Base-by-base conservation (phyloP, 768 basidiomycete species). In the Kwoniella pini region DNA sequence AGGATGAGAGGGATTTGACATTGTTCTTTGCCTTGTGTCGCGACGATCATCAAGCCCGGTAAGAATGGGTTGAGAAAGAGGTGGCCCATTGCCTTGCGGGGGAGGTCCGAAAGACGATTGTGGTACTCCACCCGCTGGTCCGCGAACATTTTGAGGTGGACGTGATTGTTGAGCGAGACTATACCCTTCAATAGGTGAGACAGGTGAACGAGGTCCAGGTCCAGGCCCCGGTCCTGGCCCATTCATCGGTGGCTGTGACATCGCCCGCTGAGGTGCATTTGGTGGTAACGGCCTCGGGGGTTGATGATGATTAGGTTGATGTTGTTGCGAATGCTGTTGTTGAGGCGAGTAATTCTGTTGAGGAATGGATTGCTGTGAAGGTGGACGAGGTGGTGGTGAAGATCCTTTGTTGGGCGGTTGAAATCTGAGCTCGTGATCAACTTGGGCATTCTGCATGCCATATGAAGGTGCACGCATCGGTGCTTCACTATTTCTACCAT, bases 391-490 rank as follows among this genome's bases (percentile, higher is more conserved):
- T 39, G 58, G 45, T 44, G 48, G 45, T 48, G 56, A 44, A 6
- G 49, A 39, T n/a, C 43, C 42, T 26, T 61, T 60, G 19, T 57
- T 44, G 46, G 39, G 51, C 28, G 58, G 53, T 2, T 50, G 36
- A 24, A 17, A 42, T 24, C 62, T 53, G 22, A 75, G 38, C 74
- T 95, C 91, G 69, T 93, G 88, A 76, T 93, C 90, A 84, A 97
- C 91, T 50, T 87, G 89, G 22, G 88, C 86, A 76, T 91, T 89
- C 76, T 97, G 94, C 85, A 90, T 87, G 71, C 95, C 94, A 74
- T 95, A 97, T 70, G 91, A 89, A 38, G 94, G 91, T 4, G 89
- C 86, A 63, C 87, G 86, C 54, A 97, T 84, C 7, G 92, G 87
- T 81, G 86, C 91, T 79, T 96, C 94, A 7, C 89, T 90, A 44